Percentiles rank a stretch among this genome's conserved stretches.
Conservation (phyloP, 2,329 filamentous ascomycete genomes). For the Fusarium secorum region DNA sequence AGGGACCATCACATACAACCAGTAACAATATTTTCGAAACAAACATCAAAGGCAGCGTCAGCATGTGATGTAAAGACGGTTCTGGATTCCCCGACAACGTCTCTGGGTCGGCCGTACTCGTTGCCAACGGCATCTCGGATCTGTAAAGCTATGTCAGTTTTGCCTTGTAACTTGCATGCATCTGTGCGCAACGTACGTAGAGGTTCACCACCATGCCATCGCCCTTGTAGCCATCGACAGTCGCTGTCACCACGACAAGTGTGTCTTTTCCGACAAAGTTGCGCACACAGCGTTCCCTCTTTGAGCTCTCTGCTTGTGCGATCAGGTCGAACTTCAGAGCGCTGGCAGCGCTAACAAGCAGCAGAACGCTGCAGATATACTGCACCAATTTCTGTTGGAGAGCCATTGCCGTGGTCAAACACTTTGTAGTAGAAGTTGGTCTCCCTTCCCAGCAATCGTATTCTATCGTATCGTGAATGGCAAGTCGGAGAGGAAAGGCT, state of each 20-base stretch:
- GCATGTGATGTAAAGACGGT: constrained; percentile 93
- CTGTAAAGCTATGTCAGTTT: constrained; percentile 55
- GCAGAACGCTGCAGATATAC: constrained; percentile 64
- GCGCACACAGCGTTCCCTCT: constrained; percentile 88
- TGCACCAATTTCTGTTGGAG: constrained; percentile 62
- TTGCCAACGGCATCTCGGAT: constrained; percentile 96
- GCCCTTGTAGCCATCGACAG: constrained; percentile 81
- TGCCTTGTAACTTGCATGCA: background rate
- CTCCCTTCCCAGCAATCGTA: constrained; percentile 14
- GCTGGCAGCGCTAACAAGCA: constrained; percentile 61
- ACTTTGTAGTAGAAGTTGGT: background rate
- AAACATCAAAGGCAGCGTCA: constrained; percentile 94
- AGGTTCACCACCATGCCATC: constrained; percentile 96
- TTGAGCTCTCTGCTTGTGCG: constrained; percentile 66
- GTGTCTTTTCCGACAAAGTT: constrained; percentile 95
- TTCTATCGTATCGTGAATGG: constrained; percentile 14
- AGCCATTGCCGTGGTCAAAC: constrained; percentile 53
- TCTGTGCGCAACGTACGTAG: constrained; percentile 68
- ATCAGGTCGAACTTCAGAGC: constrained; percentile 94
- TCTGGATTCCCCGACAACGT: constrained; percentile 89
- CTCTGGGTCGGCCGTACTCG: constrained; percentile 90
- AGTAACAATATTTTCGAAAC: constrained; percentile 86
- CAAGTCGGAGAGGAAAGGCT: constrained; percentile 33
- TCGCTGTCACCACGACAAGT: constrained; percentile 93
- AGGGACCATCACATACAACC: constrained; percentile 64